These are phyloP conservation scores for Ampelomyces quisqualis DNA, from an alignment of 2,329 filamentous ascomycete species.

Conservation along the genomic window DNA sequence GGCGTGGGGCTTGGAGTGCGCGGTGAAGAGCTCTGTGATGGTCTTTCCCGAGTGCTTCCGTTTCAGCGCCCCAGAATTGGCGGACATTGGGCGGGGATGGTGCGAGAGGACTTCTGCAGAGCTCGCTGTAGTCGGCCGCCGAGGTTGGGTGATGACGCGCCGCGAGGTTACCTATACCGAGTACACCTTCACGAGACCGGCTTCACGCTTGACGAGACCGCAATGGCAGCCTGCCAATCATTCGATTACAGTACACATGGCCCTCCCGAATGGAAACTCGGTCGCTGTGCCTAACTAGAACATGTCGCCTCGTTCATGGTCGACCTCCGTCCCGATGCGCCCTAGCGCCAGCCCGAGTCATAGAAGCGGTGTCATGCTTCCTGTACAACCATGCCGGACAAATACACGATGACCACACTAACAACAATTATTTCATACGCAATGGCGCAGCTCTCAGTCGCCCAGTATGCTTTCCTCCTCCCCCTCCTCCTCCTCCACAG, in stretches of 20 bases:
- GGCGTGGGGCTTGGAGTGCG: slow-evolving; percentile 37
- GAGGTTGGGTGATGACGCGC: slow-evolving; percentile 33
- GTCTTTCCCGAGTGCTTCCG: slow-evolving; percentile 41
- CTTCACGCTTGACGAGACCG: too few species aligned
- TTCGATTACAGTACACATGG: too few species aligned
- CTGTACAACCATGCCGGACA: slow-evolving; percentile 1
- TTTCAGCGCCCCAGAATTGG: slow-evolving; percentile 35
- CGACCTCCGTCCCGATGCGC: too few species aligned
- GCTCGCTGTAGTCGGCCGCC: slow-evolving; percentile 7
- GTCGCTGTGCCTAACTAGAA: too few species aligned
- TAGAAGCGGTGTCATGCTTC: too few species aligned
- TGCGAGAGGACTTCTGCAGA: slow-evolving; percentile 17
- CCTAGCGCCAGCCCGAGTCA: too few species aligned
- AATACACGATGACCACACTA: slow-evolving; percentile 1
- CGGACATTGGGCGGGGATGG: slow-evolving; percentile 35
- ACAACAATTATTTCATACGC: slow-evolving; percentile 1
- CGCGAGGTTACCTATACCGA: too few species aligned
- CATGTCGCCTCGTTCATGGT: too few species aligned
- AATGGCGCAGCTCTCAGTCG: slow-evolving; percentile 27
- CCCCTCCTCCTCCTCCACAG: slow-evolving; percentile 33
- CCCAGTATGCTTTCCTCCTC: slow-evolving; percentile 50
- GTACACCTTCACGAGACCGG: too few species aligned
- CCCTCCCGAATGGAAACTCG: too few species aligned
- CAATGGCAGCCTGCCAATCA: too few species aligned
- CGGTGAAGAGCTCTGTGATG: slow-evolving; percentile 40